These are phyloP conservation scores for Fraxinus sp. DNA, from an alignment of 305 asterid species.

Conservation along the genomic window DNA sequence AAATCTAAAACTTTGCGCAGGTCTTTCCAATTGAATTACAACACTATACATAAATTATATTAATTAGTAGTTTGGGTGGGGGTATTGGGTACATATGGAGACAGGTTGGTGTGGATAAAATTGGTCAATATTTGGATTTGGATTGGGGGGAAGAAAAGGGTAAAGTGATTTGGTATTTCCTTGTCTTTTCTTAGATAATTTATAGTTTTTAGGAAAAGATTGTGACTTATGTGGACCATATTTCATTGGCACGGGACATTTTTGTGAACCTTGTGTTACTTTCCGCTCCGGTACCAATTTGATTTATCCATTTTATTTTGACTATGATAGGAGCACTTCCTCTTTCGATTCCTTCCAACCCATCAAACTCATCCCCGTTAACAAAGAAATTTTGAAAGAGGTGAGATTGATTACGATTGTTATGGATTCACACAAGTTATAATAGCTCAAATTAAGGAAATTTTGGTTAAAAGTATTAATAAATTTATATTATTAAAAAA, in stretches of 20 bases:
- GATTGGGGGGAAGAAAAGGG: background rate
- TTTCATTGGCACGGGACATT: background rate
- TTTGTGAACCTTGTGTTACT: background rate
- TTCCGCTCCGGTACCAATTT: background rate
- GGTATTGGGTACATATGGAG: background rate
- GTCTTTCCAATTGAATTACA: background rate
- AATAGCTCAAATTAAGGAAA: too few relatives aligned
- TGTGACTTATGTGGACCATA: background rate
- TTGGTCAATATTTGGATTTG: background rate
- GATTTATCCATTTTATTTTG: background rate
- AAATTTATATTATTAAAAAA: too few relatives aligned
- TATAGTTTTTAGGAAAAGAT: background rate
- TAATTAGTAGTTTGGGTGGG: background rate
- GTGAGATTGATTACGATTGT: background rate
- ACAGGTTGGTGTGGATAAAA: background rate
- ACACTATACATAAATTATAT: background rate
- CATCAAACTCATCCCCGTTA: background rate
- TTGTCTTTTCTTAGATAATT: background rate
- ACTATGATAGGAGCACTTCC: background rate
- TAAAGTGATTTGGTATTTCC: background rate
- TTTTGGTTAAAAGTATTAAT: too few relatives aligned
- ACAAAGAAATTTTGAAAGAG: background rate
- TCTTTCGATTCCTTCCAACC: background rate
- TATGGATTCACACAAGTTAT: background rate
- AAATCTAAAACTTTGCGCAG: too few relatives aligned